These are phyloP conservation scores for Capillidium heterosporum DNA, from an alignment of 371 early-diverging fungal species.

Conservation along the genomic window DNA sequence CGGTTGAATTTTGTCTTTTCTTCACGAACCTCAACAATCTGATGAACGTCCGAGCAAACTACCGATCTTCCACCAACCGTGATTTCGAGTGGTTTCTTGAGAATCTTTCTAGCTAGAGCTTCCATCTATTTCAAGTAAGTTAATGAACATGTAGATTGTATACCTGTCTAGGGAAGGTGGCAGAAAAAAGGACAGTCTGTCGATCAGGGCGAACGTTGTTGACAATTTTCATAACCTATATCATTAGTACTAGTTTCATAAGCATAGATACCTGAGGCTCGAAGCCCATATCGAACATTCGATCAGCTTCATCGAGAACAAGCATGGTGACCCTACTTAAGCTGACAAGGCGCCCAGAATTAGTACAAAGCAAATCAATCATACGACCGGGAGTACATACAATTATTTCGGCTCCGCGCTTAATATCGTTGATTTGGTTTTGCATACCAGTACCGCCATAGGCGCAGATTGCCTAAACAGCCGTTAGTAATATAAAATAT, in stretches of 20 bases:
- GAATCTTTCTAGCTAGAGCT: conserved; percentile 83
- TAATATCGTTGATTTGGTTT: neutral
- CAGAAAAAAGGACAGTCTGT: neutral
- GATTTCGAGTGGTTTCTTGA: conserved; percentile 79
- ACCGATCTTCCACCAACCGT: conserved; percentile 85
- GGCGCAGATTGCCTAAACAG: conserved; percentile 41
- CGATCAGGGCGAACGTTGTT: conserved; percentile 1
- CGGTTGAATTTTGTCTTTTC: conserved; percentile 18
- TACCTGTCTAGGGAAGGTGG: neutral
- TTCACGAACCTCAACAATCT: conserved; percentile 78
- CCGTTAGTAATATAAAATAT: too few relatives aligned
- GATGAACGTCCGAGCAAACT: conserved; percentile 73
- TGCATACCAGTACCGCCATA: conserved; percentile 9
- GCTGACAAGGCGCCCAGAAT: neutral
- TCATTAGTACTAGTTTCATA: neutral
- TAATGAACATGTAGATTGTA: conserved; percentile 94
- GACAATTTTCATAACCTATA: neutral
- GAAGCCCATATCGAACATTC: conserved; percentile 1
- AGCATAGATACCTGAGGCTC: neutral
- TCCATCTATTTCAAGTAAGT: conserved; percentile 96
- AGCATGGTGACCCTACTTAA: neutral
- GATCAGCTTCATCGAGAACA: conserved; percentile 1
- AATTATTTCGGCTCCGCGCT: neutral
- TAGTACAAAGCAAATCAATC: neutral
- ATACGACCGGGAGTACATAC: neutral